Conservation (phyloP, 2,329 filamentous ascomycete species). For the Ophiostoma novo-ulmi region DNA sequence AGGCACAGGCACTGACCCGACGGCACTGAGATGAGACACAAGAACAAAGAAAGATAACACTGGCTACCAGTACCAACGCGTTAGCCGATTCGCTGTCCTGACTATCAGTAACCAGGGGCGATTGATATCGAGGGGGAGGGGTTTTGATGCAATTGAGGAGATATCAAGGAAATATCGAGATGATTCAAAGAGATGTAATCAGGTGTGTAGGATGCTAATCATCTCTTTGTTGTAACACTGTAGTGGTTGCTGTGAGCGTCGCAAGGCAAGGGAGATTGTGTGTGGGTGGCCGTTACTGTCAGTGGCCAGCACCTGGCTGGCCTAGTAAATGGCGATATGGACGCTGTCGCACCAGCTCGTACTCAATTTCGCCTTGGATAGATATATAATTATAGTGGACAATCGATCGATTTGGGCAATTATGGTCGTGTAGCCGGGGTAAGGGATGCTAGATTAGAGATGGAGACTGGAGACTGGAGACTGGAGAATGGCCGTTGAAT, state of each 20-base stretch:
- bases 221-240: neutral
- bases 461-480: neutral
- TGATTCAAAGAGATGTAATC: neutral
- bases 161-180: neutral
- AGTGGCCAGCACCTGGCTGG: neutral
- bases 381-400: neutral
- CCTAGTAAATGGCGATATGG: too few relatives aligned
- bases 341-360: too few relatives aligned
- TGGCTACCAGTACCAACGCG: neutral
- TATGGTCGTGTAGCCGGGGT: neutral
- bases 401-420: neutral
- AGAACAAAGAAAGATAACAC: neutral
- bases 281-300: neutral
- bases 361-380: too few relatives aligned
- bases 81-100: neutral
- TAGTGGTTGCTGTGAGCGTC: neutral
- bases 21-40: neutral
- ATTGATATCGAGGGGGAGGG: neutral
- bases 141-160: neutral
- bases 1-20: constrained; percentile 6
- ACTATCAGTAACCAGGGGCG: neutral
- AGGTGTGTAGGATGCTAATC: neutral
- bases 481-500: neutral
- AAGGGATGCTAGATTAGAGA: neutral
- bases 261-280: neutral